Percentiles rank a stretch among this genome's conserved stretches.
phyloP scores from a whole-genome alignment of 2,329 filamentous ascomycete species.

The Phialophora verrucosa region DNA sequence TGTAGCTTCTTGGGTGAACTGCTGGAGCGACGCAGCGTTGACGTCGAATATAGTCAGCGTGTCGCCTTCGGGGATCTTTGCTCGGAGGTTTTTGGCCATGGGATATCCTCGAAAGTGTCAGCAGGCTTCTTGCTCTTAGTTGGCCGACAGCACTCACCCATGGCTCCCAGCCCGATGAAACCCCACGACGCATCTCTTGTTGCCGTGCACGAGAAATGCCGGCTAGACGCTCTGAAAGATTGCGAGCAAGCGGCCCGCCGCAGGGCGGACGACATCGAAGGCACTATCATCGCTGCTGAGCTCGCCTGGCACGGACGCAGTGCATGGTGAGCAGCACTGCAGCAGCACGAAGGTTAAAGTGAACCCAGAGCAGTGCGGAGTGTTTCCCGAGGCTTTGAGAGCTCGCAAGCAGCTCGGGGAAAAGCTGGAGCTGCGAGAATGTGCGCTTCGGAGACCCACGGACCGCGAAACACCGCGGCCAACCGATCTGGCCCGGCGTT shows the following conservation, averaged over 20 bases:
- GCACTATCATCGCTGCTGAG: constrained; percentile 38
- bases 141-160: constrained; percentile 55
- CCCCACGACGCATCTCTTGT: constrained; percentile 59
- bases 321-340: constrained; percentile 28
- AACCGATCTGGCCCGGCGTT: constrained; percentile 9
- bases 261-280: constrained; percentile 25
- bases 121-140: background rate
- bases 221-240: constrained; percentile 9
- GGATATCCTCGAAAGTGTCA: constrained; percentile 62
- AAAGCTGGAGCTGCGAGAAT: constrained; percentile 29
- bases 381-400: constrained; percentile 29
- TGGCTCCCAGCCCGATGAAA: constrained; percentile 65
- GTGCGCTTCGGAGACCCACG: background rate
- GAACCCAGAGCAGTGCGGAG: constrained; percentile 25
- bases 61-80: constrained; percentile 68
- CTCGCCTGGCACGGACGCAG: constrained; percentile 26
- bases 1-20: constrained; percentile 62
- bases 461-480: constrained; percentile 5
- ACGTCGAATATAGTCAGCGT: constrained; percentile 69
- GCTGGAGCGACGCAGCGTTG: constrained; percentile 61
- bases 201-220: constrained; percentile 56
- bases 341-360: constrained; percentile 21
- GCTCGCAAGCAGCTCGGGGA: constrained; percentile 23
- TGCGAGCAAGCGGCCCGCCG: constrained; percentile 22
- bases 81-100: constrained; percentile 73